phyloP scores from a whole-genome alignment of 139 green algal genomes.

The Tetradesmus obliquus region DNA sequence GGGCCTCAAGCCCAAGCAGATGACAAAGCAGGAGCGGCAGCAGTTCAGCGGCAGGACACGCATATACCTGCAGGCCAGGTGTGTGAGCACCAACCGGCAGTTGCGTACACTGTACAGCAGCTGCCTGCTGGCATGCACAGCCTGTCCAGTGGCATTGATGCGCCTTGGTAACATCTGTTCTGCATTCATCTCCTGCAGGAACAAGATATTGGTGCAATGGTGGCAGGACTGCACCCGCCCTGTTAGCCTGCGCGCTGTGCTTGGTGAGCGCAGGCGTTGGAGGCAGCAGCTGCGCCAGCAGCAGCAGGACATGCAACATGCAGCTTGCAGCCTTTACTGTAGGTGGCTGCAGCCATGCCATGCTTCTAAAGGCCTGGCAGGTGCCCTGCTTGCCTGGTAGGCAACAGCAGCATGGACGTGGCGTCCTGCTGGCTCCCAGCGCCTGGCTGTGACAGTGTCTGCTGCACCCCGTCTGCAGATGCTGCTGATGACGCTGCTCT shows the following conservation, averaged over 20 bases:
- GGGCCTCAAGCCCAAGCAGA: slow-evolving; percentile 57
- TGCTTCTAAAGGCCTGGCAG: not conserved
- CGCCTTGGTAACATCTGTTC: not conserved
- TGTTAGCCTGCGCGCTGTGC: slow-evolving; percentile 52
- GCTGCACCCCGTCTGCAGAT: not conserved
- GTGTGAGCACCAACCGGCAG: not conserved
- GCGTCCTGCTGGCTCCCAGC: not conserved
- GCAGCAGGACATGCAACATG: not conserved
- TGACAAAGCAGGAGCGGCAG: slow-evolving; percentile 65
- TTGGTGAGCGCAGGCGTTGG: slow-evolving; percentile 39
- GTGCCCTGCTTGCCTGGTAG: not conserved
- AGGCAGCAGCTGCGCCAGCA: not conserved
- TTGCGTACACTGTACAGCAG: not conserved
- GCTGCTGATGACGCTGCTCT: slow-evolving; percentile 23
- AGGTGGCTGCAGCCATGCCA: not conserved
- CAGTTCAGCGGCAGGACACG: slow-evolving; percentile 47
- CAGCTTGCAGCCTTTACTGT: not conserved
- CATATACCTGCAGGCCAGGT: slow-evolving; percentile 31
- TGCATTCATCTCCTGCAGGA: slow-evolving; percentile 47
- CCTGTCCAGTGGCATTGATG: too few relatives aligned
- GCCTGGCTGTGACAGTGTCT: not conserved
- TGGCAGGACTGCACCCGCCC: slow-evolving; percentile 52
- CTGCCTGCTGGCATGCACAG: not conserved
- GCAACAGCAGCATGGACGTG: too few relatives aligned
- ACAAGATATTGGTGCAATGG: slow-evolving; percentile 68